Evolutionary conservation across 768 basidiomycete species (phyloP).

Genomic region (Lactarius tabidus): DNA sequence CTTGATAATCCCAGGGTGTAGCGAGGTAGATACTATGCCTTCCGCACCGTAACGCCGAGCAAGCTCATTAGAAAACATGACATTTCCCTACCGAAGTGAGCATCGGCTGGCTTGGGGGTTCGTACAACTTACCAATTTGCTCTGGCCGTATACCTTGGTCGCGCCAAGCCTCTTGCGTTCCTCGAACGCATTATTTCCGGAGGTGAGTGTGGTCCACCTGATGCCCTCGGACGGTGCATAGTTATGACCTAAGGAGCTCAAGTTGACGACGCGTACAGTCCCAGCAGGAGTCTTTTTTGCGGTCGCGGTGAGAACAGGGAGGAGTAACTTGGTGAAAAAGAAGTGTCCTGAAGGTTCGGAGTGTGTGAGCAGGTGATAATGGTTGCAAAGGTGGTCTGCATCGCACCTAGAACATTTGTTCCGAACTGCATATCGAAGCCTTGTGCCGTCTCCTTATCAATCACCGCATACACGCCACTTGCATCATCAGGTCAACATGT

Average conservation of each 20-base stretch:
- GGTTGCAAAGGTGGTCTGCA: background rate
- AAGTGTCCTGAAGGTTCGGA: constrained; percentile 31
- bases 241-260: constrained; percentile 29
- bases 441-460: constrained; percentile 32
- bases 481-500: background rate
- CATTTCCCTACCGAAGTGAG: constrained; percentile 36
- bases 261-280: constrained; percentile 31
- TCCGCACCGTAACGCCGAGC: constrained; percentile 39
- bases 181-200: constrained; percentile 2
- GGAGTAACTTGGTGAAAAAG: constrained; percentile 33
- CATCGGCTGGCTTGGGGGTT: background rate
- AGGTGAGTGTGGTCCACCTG: constrained; percentile 17
- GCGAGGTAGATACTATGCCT: constrained; percentile 42
- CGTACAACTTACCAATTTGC: constrained; percentile 19
- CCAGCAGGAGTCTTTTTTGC: constrained; percentile 30
- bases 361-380: background rate
- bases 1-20: constrained; percentile 35
- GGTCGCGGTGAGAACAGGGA: constrained; percentile 33
- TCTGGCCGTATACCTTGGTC: constrained; percentile 21
- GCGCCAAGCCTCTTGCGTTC: constrained; percentile 16
- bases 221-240: constrained; percentile 29
- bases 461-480: constrained; percentile 35
- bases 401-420: constrained; percentile 32
- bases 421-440: constrained; percentile 38
- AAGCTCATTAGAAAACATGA: constrained; percentile 43